phyloP scores from a whole-genome alignment of 352 stramenopile species.

The Phytopythium aichiense region DNA sequence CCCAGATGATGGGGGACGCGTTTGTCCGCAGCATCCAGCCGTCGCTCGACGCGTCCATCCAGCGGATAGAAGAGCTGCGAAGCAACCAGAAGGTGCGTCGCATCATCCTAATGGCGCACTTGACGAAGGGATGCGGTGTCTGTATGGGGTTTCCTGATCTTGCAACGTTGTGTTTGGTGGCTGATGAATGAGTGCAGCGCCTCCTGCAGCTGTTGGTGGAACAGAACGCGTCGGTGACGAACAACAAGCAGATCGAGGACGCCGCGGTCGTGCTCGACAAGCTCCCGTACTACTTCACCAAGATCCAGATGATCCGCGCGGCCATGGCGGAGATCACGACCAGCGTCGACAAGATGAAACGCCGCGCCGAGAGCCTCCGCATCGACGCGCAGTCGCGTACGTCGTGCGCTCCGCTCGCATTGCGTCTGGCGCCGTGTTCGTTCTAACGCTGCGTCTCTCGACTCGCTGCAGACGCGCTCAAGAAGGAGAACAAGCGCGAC shows the following conservation, averaged over 20 bases:
- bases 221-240: slow-evolving; percentile 46
- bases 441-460: slow-evolving; percentile 7
- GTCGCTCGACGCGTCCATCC: slow-evolving; percentile 61
- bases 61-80: slow-evolving; percentile 67
- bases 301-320: slow-evolving; percentile 58
- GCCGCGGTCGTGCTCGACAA: slow-evolving; percentile 65
- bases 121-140: not conserved
- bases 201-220: slow-evolving; percentile 42
- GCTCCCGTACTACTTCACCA: slow-evolving; percentile 60
- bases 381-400: slow-evolving; percentile 75
- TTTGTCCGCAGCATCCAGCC: slow-evolving; percentile 52
- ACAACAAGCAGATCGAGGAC: slow-evolving; percentile 56
- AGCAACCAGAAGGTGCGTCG: slow-evolving; percentile 27
- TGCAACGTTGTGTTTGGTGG: slow-evolving; percentile 1
- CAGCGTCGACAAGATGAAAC: slow-evolving; percentile 68
- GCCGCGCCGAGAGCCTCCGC: slow-evolving; percentile 56
- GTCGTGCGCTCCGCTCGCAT: slow-evolving; percentile 12
- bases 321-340: slow-evolving; percentile 55
- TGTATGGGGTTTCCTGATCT: slow-evolving; percentile 3
- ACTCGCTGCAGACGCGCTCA: slow-evolving; percentile 55
- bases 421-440: not conserved
- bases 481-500: slow-evolving; percentile 78
- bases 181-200: slow-evolving; percentile 22
- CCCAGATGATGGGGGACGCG: slow-evolving; percentile 49
- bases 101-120: not conserved